Conservation (phyloP, 805 yeast species). For the Candida khao-thaluensis region DNA sequence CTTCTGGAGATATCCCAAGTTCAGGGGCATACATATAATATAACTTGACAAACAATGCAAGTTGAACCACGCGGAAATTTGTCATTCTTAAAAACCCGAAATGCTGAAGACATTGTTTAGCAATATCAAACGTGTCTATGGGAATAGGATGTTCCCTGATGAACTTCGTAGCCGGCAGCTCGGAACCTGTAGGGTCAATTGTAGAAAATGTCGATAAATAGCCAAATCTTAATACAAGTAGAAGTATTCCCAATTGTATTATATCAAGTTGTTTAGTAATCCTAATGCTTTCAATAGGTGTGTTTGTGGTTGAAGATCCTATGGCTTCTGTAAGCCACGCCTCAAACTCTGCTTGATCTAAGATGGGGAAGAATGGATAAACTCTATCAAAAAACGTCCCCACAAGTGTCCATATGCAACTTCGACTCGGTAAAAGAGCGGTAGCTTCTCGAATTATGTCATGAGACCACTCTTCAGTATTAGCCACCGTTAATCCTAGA, state of each 20-base stretch:
- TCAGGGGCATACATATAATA: constrained; percentile 52
- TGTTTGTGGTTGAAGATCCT: constrained; percentile 26
- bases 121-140: constrained; percentile 31
- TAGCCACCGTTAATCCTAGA: neutral
- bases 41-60: constrained; percentile 50
- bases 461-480: neutral
- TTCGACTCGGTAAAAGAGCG: constrained; percentile 47
- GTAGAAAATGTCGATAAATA: constrained; percentile 39
- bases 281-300: constrained; percentile 20
- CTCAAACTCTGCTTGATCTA: constrained; percentile 39
- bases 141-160: constrained; percentile 25
- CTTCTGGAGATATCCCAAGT: constrained; percentile 61
- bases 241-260: constrained; percentile 33
- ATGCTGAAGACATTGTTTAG: constrained; percentile 36
- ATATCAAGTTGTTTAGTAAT: constrained; percentile 37
- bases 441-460: neutral
- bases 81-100: constrained; percentile 37
- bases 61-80: constrained; percentile 51
- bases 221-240: constrained; percentile 35
- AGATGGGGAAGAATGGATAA: constrained; percentile 41
- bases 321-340: constrained; percentile 28
- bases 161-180: constrained; percentile 19
- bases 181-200: constrained; percentile 20
- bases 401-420: constrained; percentile 53
- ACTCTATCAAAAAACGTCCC: constrained; percentile 46